Evolutionary conservation across 305 asterid species (phyloP), one percentile per base, ranked within the genome.

Genomic region (Fraxinus greggii): DNA sequence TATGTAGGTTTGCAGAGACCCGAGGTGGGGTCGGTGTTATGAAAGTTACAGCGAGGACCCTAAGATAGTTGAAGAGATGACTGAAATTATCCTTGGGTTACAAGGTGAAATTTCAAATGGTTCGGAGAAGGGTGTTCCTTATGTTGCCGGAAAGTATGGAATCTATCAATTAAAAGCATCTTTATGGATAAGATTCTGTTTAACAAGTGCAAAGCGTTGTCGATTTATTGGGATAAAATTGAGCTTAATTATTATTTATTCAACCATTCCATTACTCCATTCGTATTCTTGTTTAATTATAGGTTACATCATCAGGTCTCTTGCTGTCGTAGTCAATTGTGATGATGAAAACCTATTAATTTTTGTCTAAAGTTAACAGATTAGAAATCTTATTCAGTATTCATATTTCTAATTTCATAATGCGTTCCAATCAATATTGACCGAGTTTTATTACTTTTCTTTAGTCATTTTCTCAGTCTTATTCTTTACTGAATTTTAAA

Each of bases 21-120:
- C 91, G 7, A 87, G 93, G 81, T 90, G 93, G 91, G 91, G 92
- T 12, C 86, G 93, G 5, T 90, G 93, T 72, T 88, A 80, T 59
- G 92, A 89, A 63, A 90, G 93, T 61, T 90, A 88, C 21, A 83
- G 93, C 26, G 91, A 88, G 75, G 90, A 90, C 65, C 87, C 90
- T 2, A 83, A 73, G 23, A 67, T 90, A 5, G 93, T 90, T 79
- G 81, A 72, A 59, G 82, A 80, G 10, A 87, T 90, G 92, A 90
- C 92, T 0, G 90, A 90, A 78, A 79, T 90, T 26, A 86, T 90
- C 67, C 40, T 83, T 2, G 93, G 93, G 4, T 82, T 90, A 42
- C 93, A 90, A 85, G 93, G 93, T 80, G 82, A 89, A 2, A 84
- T 87, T 51, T 89, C 90, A 29, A 7, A 84, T 17, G 83, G 84